These are phyloP conservation scores for Anacardium occidentale DNA, from an alignment of 345 rosid species.

Conservation along the genomic window DNA sequence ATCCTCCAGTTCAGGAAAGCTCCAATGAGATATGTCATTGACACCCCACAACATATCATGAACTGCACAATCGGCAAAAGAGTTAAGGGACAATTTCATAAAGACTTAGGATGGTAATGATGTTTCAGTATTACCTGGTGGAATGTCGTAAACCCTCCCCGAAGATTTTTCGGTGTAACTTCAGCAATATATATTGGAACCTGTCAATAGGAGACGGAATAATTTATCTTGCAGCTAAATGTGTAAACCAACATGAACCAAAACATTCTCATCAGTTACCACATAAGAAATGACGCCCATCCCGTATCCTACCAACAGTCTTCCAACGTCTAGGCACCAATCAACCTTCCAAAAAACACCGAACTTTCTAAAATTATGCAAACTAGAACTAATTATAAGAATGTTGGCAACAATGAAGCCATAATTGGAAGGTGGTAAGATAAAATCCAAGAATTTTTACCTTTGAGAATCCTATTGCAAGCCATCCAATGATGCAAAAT, in stretches of 20 bases:
- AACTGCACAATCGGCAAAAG: slow-evolving; percentile 41
- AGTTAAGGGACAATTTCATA: neutral
- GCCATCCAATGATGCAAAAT: slow-evolving; percentile 69
- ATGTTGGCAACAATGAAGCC: neutral
- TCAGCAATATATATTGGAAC: slow-evolving; percentile 85
- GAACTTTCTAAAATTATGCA: slow-evolving; percentile 1
- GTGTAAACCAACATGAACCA: slow-evolving; percentile 9
- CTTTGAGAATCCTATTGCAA: slow-evolving; percentile 52
- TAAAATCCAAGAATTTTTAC: slow-evolving; percentile 23
- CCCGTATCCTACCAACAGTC: slow-evolving; percentile 66
- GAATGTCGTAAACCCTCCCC: slow-evolving; percentile 74
- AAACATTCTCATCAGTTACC: slow-evolving; percentile 40
- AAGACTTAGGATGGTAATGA: neutral
- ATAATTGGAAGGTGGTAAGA: no score
- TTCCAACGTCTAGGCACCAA: slow-evolving; percentile 66
- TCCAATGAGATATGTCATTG: slow-evolving; percentile 65
- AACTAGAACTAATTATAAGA: no score
- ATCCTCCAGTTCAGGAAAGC: slow-evolving; percentile 60
- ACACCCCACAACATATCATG: slow-evolving; percentile 69
- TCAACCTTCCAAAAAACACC: slow-evolving; percentile 39
- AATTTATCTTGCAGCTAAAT: slow-evolving; percentile 1
- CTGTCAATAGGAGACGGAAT: slow-evolving; percentile 27
- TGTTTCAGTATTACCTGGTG: slow-evolving; percentile 44
- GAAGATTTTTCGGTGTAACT: slow-evolving; percentile 66
- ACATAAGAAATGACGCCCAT: slow-evolving; percentile 71